phyloP scores from a whole-genome alignment of 148 eudicot genomes.

The Simmondsia chinensis region DNA sequence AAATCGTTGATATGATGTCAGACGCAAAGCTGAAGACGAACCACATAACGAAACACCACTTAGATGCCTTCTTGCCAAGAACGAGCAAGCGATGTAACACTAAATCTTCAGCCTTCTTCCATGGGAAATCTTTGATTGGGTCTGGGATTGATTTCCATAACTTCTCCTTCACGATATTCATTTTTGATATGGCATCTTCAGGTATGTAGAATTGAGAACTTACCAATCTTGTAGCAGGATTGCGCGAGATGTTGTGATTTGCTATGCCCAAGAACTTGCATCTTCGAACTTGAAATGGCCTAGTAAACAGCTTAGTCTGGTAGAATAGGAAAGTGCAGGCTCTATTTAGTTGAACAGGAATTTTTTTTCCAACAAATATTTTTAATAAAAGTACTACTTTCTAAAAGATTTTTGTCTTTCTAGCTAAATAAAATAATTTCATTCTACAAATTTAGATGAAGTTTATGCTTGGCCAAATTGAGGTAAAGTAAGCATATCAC shows the following conservation, averaged over 20 bases:
- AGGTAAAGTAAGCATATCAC: too few species aligned
- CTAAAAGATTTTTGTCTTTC: too few species aligned
- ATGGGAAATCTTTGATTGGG: conserved; percentile 30
- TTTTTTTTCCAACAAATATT: too few species aligned
- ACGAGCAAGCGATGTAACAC: conserved; percentile 10
- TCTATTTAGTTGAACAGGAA: too few species aligned
- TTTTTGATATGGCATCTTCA: conserved; percentile 10
- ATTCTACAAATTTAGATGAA: too few species aligned
- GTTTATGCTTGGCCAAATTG: too few species aligned
- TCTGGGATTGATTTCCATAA: conserved; percentile 23
- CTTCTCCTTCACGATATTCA: conserved; percentile 19
- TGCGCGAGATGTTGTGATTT: conserved; percentile 8
- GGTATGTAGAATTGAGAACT: conserved; percentile 23
- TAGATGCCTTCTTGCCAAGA: conserved; percentile 20
- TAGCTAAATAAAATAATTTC: too few species aligned
- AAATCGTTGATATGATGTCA: conserved; percentile 26
- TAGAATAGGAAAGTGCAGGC: not conserved
- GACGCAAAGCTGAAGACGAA: conserved; percentile 18
- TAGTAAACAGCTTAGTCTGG: conserved; percentile 11
- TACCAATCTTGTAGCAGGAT: conserved; percentile 13
- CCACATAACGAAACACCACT: conserved; percentile 29
- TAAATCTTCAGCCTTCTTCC: conserved; percentile 30
- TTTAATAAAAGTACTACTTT: too few species aligned
- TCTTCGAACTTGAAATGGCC: conserved; percentile 2
- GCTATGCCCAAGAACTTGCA: not conserved